These are phyloP conservation scores for Coccomyxa subellipsoidea DNA, from an alignment of 163 green algal genomes.

Conservation along the genomic window DNA sequence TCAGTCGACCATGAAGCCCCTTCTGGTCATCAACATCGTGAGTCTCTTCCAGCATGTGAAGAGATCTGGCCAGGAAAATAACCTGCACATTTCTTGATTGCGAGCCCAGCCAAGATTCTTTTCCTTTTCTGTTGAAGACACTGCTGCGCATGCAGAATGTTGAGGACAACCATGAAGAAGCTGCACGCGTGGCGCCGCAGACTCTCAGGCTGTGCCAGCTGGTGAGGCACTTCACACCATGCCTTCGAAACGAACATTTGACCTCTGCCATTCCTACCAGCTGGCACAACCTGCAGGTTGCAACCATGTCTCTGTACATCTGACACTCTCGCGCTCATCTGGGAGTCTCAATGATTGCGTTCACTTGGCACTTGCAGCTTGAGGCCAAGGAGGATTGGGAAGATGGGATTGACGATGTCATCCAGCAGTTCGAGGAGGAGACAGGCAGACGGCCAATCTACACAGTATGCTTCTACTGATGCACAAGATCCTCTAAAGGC, in stretches of 20 bases:
- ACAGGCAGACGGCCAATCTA: slow-evolving; percentile 56
- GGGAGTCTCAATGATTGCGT: not conserved
- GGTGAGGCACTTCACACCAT: slow-evolving; percentile 39
- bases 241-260: not conserved
- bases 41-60: not conserved
- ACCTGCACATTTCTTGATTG: too few species aligned
- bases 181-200: slow-evolving; percentile 68
- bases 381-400: slow-evolving; percentile 72
- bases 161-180: slow-evolving; percentile 80
- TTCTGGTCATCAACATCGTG: slow-evolving; percentile 74
- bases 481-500: too few species aligned
- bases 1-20: slow-evolving; percentile 34
- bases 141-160: too few species aligned
- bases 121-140: too few species aligned
- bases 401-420: slow-evolving; percentile 61
- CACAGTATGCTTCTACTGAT: slow-evolving; percentile 73
- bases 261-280: not conserved
- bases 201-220: slow-evolving; percentile 74
- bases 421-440: slow-evolving; percentile 60
- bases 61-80: too few species aligned
- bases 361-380: slow-evolving; percentile 34
- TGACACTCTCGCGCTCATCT: too few species aligned
- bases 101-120: too few species aligned
- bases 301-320: not conserved
- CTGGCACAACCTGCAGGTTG: too few species aligned